Percentiles rank a stretch among this genome's conserved stretches.
phyloP scores from a whole-genome alignment of 805 yeast genomes.

The Wickerhamiella galacta region DNA sequence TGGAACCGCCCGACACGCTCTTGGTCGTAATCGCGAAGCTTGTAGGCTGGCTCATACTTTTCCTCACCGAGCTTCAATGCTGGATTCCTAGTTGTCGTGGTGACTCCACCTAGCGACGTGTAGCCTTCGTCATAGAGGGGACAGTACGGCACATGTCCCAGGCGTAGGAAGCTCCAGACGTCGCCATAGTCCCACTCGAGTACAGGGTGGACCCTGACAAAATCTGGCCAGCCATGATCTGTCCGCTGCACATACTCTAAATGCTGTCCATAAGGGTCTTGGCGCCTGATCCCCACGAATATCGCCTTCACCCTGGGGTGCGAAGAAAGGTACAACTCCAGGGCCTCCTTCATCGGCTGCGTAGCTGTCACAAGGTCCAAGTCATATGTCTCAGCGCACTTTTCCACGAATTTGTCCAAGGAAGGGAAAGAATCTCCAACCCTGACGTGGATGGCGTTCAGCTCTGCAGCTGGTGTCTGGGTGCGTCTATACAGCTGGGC shows the following conservation, averaged over 20 bases:
- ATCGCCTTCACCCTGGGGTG: slow-evolving; percentile 50
- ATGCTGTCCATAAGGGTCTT: slow-evolving; percentile 66
- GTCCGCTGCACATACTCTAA: slow-evolving; percentile 52
- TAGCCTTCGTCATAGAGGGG: slow-evolving; percentile 64
- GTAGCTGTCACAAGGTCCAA: slow-evolving; percentile 29
- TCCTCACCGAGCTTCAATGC: slow-evolving; percentile 23
- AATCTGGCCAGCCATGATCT: slow-evolving; percentile 83
- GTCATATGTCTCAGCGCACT: slow-evolving; percentile 37
- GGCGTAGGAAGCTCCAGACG: slow-evolving; percentile 62
- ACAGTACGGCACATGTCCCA: slow-evolving; percentile 50
- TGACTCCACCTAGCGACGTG: slow-evolving; percentile 74
- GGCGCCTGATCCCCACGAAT: slow-evolving; percentile 71
- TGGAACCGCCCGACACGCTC: slow-evolving; percentile 33
- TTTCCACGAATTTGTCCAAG: slow-evolving; percentile 45
- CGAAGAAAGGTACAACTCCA: slow-evolving; percentile 37
- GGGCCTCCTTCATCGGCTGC: slow-evolving; percentile 47
- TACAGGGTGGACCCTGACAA: slow-evolving; percentile 72
- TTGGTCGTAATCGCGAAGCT: slow-evolving; percentile 33
- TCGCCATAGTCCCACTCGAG: slow-evolving; percentile 74
- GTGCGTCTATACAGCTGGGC: slow-evolving; percentile 28
- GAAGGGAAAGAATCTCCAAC: slow-evolving; percentile 58
- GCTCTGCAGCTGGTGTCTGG: slow-evolving; percentile 2
- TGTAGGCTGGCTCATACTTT: slow-evolving; percentile 36
- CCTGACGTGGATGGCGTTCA: slow-evolving; percentile 53
- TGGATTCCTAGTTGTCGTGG: slow-evolving; percentile 61